Evolutionary conservation across 768 basidiomycete species (phyloP), one percentile per base, ranked within the genome.

Genomic region (Hericium rajendrae): DNA sequence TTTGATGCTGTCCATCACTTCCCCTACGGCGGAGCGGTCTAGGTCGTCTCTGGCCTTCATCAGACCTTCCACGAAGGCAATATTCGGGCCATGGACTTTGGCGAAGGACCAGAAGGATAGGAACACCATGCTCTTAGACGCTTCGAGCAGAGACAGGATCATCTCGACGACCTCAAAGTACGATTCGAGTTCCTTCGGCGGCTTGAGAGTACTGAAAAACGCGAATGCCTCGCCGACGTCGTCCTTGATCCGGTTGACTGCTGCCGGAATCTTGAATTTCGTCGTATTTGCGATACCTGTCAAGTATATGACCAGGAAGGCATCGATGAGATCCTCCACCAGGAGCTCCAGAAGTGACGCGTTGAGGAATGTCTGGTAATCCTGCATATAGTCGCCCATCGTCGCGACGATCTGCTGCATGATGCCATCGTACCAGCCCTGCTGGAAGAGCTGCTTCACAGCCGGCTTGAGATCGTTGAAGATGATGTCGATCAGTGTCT

Each of bases 31-130:
- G 1, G 86, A 83, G n/a, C 92, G 82, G 71, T 97, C 94, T 55
- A 97, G 75, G 71, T 99, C 94, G 55, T 88, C 87, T 53, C 97
- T 79, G 4, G 88, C 84, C 68, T 85, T 90, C 80, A 98, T 87
- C 49, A 99, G 67, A 9, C 85, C 82, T 68, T 98, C 95, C 32
- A 97, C 87, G 65, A 97, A 98, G 2, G 84, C 78, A 43, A 97
- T 78, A 64, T 94, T 94, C 24, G 95, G 93, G 4, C 97, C 97
- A 70, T 95, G 88, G 22, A 87, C 84, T 66, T 91, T 91, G 16
- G 94, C 94, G 70, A 99, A 98, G 4, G 82, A 76, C 86, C 90
- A 97, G 71, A 88, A 97, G 11, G 94, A 94, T 55, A 98, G 73
- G 76, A 95, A 95, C 2, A 86, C 85, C 71, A 97, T 82, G 60